These are phyloP conservation scores for Russula foetens DNA, from an alignment of 768 basidiomycete genomes.

Conservation along the genomic window DNA sequence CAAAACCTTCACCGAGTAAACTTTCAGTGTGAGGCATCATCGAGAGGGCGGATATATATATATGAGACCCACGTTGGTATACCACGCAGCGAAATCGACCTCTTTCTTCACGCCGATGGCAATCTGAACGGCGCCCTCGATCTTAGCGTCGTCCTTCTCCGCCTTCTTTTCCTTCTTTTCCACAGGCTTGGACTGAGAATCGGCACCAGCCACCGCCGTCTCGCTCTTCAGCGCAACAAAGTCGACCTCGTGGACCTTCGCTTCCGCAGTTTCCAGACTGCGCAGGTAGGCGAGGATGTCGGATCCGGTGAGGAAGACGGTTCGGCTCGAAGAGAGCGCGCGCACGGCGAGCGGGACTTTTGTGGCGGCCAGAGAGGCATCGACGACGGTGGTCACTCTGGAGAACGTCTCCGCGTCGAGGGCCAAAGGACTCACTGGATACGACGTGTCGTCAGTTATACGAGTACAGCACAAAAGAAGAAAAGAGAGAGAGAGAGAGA, in stretches of 20 bases:
- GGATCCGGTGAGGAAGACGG: slow-evolving; percentile 70
- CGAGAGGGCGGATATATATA: background rate
- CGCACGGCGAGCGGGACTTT: slow-evolving; percentile 67
- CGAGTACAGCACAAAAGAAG: no score
- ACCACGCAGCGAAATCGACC: slow-evolving; percentile 91
- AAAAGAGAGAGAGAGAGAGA: no score
- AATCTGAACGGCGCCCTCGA: slow-evolving; percentile 84
- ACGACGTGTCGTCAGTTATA: background rate
- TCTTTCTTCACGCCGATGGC: slow-evolving; percentile 96
- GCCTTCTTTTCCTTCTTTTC: slow-evolving; percentile 28
- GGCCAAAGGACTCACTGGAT: slow-evolving; percentile 72
- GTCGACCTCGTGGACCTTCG: slow-evolving; percentile 67
- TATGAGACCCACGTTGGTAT: slow-evolving; percentile 80
- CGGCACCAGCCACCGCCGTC: slow-evolving; percentile 28
- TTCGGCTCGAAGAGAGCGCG: slow-evolving; percentile 58
- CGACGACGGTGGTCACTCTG: slow-evolving; percentile 67
- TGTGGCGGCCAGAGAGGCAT: slow-evolving; percentile 67
- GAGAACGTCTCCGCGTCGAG: slow-evolving; percentile 58
- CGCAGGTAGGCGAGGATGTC: slow-evolving; percentile 69
- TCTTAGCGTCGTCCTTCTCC: slow-evolving; percentile 69
- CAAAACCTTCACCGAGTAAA: slow-evolving; percentile 56
- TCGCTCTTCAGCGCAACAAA: slow-evolving; percentile 52
- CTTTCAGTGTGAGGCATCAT: slow-evolving; percentile 4
- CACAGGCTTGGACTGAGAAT: slow-evolving; percentile 29
- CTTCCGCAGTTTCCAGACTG: slow-evolving; percentile 56